Conservation (phyloP, 1,284 basidiomycete species). For the Cutaneotrichosporon cyanovorans region DNA sequence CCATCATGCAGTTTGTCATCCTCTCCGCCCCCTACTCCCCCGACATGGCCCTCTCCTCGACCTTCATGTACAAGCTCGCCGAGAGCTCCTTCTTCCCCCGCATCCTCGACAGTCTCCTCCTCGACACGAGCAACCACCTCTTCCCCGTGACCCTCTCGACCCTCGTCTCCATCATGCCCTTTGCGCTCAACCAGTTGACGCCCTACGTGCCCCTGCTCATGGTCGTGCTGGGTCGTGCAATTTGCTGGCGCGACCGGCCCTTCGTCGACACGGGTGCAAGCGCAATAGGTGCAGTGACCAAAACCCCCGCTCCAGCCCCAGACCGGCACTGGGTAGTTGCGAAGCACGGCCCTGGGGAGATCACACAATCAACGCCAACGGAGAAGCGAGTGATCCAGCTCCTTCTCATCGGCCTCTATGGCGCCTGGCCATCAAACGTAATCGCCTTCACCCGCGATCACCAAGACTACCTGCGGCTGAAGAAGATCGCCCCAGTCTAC, state of each 20-base stretch:
- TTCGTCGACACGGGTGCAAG: slow-evolving; percentile 25
- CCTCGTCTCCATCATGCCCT: slow-evolving; percentile 31
- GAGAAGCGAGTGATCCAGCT: slow-evolving; percentile 27
- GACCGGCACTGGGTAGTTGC: slow-evolving; percentile 25
- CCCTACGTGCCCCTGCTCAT: slow-evolving; percentile 34
- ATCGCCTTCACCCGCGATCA: slow-evolving; percentile 39
- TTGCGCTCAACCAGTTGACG: slow-evolving; percentile 25
- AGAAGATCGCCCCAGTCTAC: slow-evolving; percentile 29
- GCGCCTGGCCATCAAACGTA: slow-evolving; percentile 42
- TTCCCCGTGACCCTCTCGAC: slow-evolving; percentile 30
- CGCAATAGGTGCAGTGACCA: slow-evolving; percentile 20
- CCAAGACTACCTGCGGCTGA: slow-evolving; percentile 27
- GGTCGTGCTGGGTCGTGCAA: slow-evolving; percentile 33
- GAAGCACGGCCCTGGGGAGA: neutral
- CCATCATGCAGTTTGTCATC: slow-evolving; percentile 24
- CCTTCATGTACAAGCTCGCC: slow-evolving; percentile 25
- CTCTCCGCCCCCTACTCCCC: slow-evolving; percentile 23
- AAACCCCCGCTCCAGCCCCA: slow-evolving; percentile 23
- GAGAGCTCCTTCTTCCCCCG: slow-evolving; percentile 18
- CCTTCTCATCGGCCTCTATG: slow-evolving; percentile 31
- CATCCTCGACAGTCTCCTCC: slow-evolving; percentile 25
- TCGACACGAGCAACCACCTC: slow-evolving; percentile 37
- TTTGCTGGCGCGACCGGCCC: slow-evolving; percentile 39
- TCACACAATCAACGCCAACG: slow-evolving; percentile 3
- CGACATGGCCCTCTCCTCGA: slow-evolving; percentile 17